Base-by-base conservation (phyloP, 2,329 filamentous ascomycete genomes). In the Aspergillus novofumigatus region DNA sequence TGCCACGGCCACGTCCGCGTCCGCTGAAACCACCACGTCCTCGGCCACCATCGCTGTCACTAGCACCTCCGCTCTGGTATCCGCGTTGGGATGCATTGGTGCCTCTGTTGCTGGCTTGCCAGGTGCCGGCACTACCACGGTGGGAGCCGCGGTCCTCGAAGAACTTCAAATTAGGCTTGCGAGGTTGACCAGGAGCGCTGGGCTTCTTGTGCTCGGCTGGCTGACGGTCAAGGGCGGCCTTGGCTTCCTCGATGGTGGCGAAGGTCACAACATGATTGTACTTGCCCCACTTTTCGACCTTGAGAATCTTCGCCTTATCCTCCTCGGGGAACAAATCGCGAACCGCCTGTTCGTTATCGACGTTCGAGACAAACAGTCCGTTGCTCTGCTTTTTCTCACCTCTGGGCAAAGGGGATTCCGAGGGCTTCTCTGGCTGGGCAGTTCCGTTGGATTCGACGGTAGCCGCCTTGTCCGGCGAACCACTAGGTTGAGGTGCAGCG, bases 311-410 rank as follows among this genome's bases (percentile, higher is more conserved):
- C 32, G 83, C 72, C 70, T 86, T 87, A 70, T 97, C 91, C 67
- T 96, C 90, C 11, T 94, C 87, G 1, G 85, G 81, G 70, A 99
- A 93, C 25, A 96, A 81, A 35, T 90, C 87, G 56, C 88, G 87
- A 41, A 91, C 88, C 59, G 92, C 90, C 32, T 96, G 90, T 63
- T 93, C 90, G 54, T 84, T 89, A 67, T 87, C 90, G 23, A 92
- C 86, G 68, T 92, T 92, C 78, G 90, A 90, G 59, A 99, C 87
- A 74, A 97, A 99, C 21, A 99, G 83, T 51, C 90, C 93, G 67
- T 91, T 88, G 65, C 88, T 91, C 64, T 83, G 85, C 68, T 91
- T 83, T 68, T 78, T 83, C 6, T 83, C 82, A 4, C 77, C 64
- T 72, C 86, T 87, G 61, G 89, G 86, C 20, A 77, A 71, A 52